A percentile compares a stretch with the other conserved stretches of the same genome.
These are phyloP conservation scores for Fusarium metavorans DNA, from an alignment of 2,329 filamentous ascomycete genomes.

Conservation along the genomic window DNA sequence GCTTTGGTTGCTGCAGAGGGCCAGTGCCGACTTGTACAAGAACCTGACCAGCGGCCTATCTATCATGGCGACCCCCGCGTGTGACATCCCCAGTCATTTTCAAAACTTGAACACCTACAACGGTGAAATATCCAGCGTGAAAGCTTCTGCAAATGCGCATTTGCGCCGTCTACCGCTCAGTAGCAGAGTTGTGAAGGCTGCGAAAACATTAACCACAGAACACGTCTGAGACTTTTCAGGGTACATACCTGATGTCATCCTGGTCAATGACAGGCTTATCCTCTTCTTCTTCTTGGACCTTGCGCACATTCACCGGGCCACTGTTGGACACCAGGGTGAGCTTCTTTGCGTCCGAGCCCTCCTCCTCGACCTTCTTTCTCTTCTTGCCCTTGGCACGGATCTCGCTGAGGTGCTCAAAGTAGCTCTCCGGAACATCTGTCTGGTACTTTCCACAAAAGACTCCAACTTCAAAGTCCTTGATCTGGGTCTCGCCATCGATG, in stretches of 20 bases:
- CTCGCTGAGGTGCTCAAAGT: slow-evolving; percentile 83
- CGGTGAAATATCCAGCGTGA: neutral
- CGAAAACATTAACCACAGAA: neutral
- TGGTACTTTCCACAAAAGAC: slow-evolving; percentile 92
- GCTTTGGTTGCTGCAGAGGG: neutral
- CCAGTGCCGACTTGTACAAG: neutral
- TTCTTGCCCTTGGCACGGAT: slow-evolving; percentile 75
- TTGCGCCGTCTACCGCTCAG: neutral
- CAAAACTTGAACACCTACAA: neutral
- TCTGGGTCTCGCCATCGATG: slow-evolving; percentile 64
- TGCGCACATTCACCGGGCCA: slow-evolving; percentile 13
- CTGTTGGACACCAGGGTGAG: slow-evolving; percentile 7
- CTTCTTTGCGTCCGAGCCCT: slow-evolving; percentile 40
- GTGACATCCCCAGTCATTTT: neutral
- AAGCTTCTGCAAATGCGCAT: neutral
- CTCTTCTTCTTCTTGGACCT: neutral
- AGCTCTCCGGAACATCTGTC: slow-evolving; percentile 81
- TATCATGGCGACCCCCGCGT: neutral
- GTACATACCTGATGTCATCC: slow-evolving; percentile 26
- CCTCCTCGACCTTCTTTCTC: slow-evolving; percentile 14
- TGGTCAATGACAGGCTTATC: neutral
- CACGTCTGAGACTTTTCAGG: rapidly evolving
- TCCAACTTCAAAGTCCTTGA: slow-evolving; percentile 84
- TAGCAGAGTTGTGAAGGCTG: slow-evolving; percentile 31
- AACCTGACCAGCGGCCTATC: neutral